phyloP scores from a whole-genome alignment of 306 rosid species.

The Albizia julibrissin region DNA sequence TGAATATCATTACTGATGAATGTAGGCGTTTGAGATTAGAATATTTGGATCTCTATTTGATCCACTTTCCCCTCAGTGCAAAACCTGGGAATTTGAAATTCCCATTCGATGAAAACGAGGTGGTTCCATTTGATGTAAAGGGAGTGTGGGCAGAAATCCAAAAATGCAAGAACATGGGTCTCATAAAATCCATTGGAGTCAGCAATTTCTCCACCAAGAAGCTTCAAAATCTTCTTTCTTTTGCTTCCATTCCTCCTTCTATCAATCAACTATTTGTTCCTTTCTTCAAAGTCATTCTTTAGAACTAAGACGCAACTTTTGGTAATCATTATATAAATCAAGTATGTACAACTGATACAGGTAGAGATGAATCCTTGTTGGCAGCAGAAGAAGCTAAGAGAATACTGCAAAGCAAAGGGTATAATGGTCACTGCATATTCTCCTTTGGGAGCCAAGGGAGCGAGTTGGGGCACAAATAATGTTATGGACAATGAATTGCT shows the following conservation, averaged over 20 bases:
- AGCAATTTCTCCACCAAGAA: neutral
- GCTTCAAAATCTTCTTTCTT: neutral
- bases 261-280: neutral
- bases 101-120: neutral
- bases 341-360: neutral
- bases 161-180: neutral
- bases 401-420: too few relatives aligned
- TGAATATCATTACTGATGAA: too few relatives aligned
- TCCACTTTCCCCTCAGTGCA: neutral
- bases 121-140: neutral
- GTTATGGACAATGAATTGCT: constrained; percentile 43
- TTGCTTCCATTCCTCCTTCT: neutral
- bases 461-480: constrained; percentile 38
- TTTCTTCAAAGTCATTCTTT: too few relatives aligned
- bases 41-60: neutral
- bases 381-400: neutral
- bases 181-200: neutral
- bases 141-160: neutral
- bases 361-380: neutral
- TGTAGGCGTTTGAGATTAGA: neutral
- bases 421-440: constrained; percentile 28
- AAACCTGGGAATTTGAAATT: neutral
- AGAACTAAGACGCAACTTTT: neutral
- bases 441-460: constrained; percentile 48
- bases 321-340: too few relatives aligned